A percentile compares a stretch with the other conserved stretches of the same genome.
phyloP scores from a whole-genome alignment of 257 asterid species.

The Nicotiana noctiflora region DNA sequence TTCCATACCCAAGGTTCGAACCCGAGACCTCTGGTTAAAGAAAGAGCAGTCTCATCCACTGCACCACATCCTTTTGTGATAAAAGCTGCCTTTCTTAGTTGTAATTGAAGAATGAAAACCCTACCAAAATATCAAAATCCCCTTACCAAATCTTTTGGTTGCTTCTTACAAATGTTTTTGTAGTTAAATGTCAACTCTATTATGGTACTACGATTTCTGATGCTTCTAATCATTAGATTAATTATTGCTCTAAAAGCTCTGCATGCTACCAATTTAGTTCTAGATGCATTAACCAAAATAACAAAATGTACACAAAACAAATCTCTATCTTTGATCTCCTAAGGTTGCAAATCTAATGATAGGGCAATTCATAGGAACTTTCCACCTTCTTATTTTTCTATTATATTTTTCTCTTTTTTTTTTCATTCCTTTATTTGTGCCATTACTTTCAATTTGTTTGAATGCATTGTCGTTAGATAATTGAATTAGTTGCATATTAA shows the following conservation, averaged over 20 bases:
- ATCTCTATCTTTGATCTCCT: not conserved
- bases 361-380: not conserved
- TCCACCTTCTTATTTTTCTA: not conserved
- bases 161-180: not conserved
- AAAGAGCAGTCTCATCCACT: no score
- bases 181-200: not conserved
- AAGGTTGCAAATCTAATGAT: not conserved
- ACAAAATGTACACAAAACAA: not conserved
- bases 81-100: not conserved
- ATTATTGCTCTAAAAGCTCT: not conserved
- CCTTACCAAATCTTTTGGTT: not conserved
- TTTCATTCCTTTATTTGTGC: not conserved
- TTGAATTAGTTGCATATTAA: not conserved
- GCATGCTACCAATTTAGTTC: not conserved
- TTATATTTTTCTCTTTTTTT: no score
- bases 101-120: not conserved
- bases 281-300: not conserved
- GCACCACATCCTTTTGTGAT: no score
- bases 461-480: not conserved
- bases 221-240: not conserved
- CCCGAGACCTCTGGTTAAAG: no score
- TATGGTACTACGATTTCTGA: not conserved
- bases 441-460: not conserved
- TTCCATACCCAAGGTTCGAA: no score
- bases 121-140: not conserved